Base-by-base conservation (phyloP, 2,329 filamentous ascomycete genomes). In the Emmonsiellopsis sp. region DNA sequence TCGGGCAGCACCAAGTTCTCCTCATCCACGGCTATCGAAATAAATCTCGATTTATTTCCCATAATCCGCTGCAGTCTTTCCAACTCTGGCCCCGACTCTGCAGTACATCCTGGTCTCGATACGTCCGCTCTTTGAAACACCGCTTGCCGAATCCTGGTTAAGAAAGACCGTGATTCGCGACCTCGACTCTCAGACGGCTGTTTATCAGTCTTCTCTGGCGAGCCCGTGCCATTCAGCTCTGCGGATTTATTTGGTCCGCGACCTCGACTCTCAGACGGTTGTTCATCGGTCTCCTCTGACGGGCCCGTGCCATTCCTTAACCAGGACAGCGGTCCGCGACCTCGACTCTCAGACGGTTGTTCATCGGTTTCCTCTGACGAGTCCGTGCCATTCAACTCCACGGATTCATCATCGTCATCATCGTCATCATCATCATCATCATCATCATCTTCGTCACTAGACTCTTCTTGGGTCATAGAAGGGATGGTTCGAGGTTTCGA, bases 101-200 rank as follows among this genome's bases (percentile, higher is more conserved):
- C 16, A 16, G 41, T 45, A 41, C 26, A 46, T 8, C 58, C 58
- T 5, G 58, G 56, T 37, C 54, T 59, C 7, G 58, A 58, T 2
- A 38, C 51, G 32, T 55, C 58, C 5, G 56, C 58, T 34, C 56
- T 52, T 35, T 59, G 56, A 10, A 46, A 45, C 8, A 59, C 48
- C 1, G 58, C 58, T 44, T 59, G 54, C n/a, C 49, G 54, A 32
- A 55, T 30, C 41, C 49, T 37, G 32, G 48, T 34, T n/a, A 40
- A 15, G 43, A 55, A 42, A 10, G 15, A 9, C 16, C 10, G 15
- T 11, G 10, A 9, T 38, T n/a, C 16, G 30, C 9, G 6, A 13
- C n/a, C 11, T 52, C 42, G 10, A 15, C 26, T 30, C 7, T 55
- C 50, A 34, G 31, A 31, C 11, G 44, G 3, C 5, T 26, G 20